Base-by-base conservation (phyloP, 192 early-diverging fungal species). In the Rhizoclosmatium globosum region DNA sequence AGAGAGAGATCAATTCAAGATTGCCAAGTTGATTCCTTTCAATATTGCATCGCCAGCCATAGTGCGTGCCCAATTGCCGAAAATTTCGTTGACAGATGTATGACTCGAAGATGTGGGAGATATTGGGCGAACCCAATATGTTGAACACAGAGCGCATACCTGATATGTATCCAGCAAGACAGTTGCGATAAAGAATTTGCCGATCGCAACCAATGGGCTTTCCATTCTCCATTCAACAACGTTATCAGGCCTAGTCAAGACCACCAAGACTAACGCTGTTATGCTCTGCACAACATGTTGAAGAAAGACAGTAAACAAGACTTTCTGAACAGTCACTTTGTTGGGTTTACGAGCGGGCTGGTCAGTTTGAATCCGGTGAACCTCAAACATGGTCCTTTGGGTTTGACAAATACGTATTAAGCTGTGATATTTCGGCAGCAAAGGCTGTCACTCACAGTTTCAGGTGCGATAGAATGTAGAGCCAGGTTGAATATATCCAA, bases 401-500 rank as follows among this genome's bases (percentile, higher is more conserved):
- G 19, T 6, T 9, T 38, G 61, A 38, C 39, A n/a, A 64, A 64
- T 64, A 65, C 11, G 13, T 11, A 65, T 13, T 7, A 64, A 9
- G 50, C 6, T 53, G 50, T 53, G 39, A 64, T 13, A 31, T 19
- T 19, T 64, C 62, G 62, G n/a, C 39, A 64, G 31, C 61, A 7
- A 64, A 21, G 61, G 31, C 17, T 2, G 4, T 38, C 4, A 74
- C 73, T 21, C 21, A 76, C 74, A 89, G 77, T 61, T 92, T 82
- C 15, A 86, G 75, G 67, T 81, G 77, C 11, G 92, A 91, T 59
- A 94, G 79, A 64, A 89, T 80, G 81, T 90, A 91, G 53, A 91
- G 91, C 60, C 91, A 80, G 9, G 91, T 81, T 1, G 89, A 92
- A 78, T 94, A 94, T 4, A 82, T 61, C 92, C 92, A 94, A 80